These are phyloP conservation scores for Polytolypa hystricis DNA, from an alignment of 2,329 filamentous ascomycete species.

Conservation along the genomic window DNA sequence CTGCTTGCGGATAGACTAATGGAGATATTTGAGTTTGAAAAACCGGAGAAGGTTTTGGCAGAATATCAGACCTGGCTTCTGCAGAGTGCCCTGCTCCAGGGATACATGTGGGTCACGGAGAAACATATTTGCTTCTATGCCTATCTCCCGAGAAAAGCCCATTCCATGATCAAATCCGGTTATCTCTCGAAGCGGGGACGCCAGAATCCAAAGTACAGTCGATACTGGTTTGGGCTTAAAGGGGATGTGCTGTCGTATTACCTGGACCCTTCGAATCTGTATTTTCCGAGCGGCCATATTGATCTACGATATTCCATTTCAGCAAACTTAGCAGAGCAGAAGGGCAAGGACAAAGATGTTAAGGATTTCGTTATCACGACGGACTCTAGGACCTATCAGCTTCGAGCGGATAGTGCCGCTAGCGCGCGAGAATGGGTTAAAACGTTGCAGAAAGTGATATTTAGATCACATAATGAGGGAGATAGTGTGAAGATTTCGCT, in stretches of 20 bases:
- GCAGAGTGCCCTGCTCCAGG: constrained; percentile 82
- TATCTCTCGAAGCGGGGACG: constrained; percentile 81
- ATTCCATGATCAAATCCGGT: constrained; percentile 71
- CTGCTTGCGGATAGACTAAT: constrained; percentile 60
- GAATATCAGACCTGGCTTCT: constrained; percentile 92
- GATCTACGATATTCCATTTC: constrained; percentile 87
- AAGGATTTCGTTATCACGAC: constrained; percentile 72
- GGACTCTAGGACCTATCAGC: constrained; percentile 71
- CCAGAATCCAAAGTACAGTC: constrained; percentile 74
- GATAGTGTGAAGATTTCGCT: constrained; percentile 94
- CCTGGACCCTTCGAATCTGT: constrained; percentile 68
- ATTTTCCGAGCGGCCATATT: constrained; percentile 85
- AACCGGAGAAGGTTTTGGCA: constrained; percentile 71
- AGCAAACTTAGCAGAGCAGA: constrained; percentile 59
- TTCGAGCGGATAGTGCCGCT: constrained; percentile 73
- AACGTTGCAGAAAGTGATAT: constrained; percentile 85
- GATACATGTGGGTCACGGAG: constrained; percentile 89
- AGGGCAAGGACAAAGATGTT: constrained; percentile 53
- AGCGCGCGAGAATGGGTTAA: constrained; percentile 97
- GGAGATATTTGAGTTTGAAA: constrained; percentile 76
- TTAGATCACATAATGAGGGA: constrained; percentile 88
- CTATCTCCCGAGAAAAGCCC: constrained; percentile 85
- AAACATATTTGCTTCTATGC: constrained; percentile 95
- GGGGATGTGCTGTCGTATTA: constrained; percentile 90
- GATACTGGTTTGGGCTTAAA: constrained; percentile 89